Conservation (phyloP, 768 basidiomycete species). For the Infundibulicybe gibba region DNA sequence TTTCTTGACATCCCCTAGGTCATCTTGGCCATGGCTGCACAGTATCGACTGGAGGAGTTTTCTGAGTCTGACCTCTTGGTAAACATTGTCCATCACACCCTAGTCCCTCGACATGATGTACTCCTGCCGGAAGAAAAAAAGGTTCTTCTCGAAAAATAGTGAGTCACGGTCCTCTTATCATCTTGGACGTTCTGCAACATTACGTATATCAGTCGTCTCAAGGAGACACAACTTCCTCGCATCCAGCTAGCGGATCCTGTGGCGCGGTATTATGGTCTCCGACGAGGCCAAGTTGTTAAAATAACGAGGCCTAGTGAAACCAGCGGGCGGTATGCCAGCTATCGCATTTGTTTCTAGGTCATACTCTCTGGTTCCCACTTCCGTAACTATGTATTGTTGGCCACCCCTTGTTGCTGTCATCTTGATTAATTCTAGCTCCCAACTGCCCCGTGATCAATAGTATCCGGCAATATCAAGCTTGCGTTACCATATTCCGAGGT, state of each 20-base stretch:
- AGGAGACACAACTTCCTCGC: slow-evolving; percentile 96
- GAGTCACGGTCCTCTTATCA: slow-evolving; percentile 28
- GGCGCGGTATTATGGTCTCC: slow-evolving; percentile 96
- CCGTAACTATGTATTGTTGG: not conserved
- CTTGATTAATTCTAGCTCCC: not conserved
- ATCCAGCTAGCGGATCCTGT: slow-evolving; percentile 97
- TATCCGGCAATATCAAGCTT: too few relatives aligned
- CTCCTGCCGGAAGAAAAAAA: slow-evolving; percentile 85
- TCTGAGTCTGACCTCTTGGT: slow-evolving; percentile 95
- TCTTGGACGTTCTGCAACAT: slow-evolving; percentile 6
- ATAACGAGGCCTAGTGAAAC: slow-evolving; percentile 98
- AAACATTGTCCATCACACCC: slow-evolving; percentile 94
- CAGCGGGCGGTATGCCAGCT: slow-evolving; percentile 88
- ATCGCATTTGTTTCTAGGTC: slow-evolving; percentile 81
- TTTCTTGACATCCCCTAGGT: slow-evolving; percentile 48
- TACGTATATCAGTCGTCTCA: slow-evolving; percentile 69
- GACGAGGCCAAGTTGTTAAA: slow-evolving; percentile 96
- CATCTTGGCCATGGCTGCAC: slow-evolving; percentile 82
- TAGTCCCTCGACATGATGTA: slow-evolving; percentile 92
- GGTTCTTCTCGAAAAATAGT: slow-evolving; percentile 89
- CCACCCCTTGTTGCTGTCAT: not conserved
- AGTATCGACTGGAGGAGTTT: slow-evolving; percentile 92
- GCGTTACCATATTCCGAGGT: too few relatives aligned
- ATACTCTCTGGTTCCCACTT: not conserved
- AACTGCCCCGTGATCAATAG: too few relatives aligned